Conservation (phyloP, 495 filamentous ascomycete genomes). For the Neurospora cerealis region DNA sequence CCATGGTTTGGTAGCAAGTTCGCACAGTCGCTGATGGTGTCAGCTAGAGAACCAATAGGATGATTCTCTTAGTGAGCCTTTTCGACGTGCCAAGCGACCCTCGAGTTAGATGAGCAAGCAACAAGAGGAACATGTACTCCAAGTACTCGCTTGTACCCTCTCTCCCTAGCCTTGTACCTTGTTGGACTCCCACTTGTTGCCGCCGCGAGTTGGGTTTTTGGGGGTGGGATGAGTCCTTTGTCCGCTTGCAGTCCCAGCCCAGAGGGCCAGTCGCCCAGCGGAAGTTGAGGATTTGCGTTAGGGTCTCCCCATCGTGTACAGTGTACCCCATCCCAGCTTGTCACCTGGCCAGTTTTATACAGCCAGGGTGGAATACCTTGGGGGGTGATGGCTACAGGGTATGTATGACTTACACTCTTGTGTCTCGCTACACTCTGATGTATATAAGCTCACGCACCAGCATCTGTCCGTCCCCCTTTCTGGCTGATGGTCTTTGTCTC, state of each 20-base stretch:
- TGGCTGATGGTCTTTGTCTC: neutral
- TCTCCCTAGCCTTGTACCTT: neutral
- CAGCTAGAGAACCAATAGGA: slow-evolving; percentile 18
- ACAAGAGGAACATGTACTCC: neutral
- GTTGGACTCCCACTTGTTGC: neutral
- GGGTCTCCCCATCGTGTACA: neutral
- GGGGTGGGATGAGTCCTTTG: neutral
- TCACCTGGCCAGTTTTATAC: neutral
- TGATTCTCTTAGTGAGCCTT: slow-evolving; percentile 14
- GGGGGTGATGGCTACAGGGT: neutral
- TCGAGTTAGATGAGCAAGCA: neutral
- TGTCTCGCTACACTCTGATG: neutral
- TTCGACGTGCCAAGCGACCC: slow-evolving; percentile 11
- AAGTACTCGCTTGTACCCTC: neutral
- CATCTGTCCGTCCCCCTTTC: neutral
- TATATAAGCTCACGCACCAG: neutral
- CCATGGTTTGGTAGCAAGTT: slow-evolving; percentile 13
- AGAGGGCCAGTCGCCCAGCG: neutral
- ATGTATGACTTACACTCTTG: neutral
- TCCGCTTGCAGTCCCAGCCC: neutral
- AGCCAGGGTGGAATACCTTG: neutral
- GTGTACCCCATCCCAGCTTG: neutral
- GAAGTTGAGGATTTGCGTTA: neutral
- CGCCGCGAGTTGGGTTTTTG: neutral
- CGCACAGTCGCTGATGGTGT: neutral